Base-by-base conservation (phyloP, 352 stramenopile species). In the Pythium myriotylum region DNA sequence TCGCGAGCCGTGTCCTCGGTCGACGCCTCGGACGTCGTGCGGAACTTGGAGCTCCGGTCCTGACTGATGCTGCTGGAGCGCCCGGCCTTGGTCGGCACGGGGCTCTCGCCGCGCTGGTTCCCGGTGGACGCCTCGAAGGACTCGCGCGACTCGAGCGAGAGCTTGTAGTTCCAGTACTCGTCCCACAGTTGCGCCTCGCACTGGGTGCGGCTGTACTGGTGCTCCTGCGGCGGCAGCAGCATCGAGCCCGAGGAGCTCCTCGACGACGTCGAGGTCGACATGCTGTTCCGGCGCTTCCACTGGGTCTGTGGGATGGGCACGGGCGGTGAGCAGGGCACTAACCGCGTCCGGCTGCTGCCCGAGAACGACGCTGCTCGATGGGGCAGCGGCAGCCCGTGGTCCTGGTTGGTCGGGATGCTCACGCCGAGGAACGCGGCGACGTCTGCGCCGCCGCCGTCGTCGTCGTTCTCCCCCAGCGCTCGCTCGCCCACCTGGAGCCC, bases 131-230 rank as follows among this genome's bases (percentile, higher is more conserved):
- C 66, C 49, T 89, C 74, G 23, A 89, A 85, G 9, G 77, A 84
- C 65, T 91, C 77, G 19, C 81, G 79, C 14, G 73, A 69, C 48
- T 91, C 81, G 9, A 88, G 73, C 24, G 77, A 88, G 41, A 89
- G 76, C 52, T 89, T 89, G 62, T 78, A 88, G 74, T 91, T 77
- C 81, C 79, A 89, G 57, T 81, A 74, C 41, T 91, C 70, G 43
- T 91, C 79, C 74, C 76, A 86, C 16, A 87, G 69, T 26, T 67
- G 59, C 14, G 70, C 75, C 49, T 88, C 70, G 47, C 74, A 80
- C 58, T 91, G 79, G 13, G 68, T 72, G 6, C 57, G 54, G 29
- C 72, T 79, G 62, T 77, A 77, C 16, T 64, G 45, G 17, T 49
- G 53, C 10, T 68, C 55, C 16, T 64, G 35, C 20, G 54, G 54